Evolutionary conservation across 805 yeast species (phyloP).

Genomic region (Candida silvicultrix): DNA sequence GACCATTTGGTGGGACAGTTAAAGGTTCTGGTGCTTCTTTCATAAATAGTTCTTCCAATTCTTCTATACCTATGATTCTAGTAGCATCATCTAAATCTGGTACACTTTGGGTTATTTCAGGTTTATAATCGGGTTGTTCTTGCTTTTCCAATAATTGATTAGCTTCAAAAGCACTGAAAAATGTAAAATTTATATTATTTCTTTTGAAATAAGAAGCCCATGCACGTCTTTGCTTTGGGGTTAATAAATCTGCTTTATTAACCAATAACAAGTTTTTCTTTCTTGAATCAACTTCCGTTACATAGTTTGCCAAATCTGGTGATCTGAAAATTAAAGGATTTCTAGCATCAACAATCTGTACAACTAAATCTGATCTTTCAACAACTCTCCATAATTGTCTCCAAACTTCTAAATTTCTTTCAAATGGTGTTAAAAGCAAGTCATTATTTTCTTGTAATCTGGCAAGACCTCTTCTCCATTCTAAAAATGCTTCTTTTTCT

Average conservation of each 20-base stretch:
- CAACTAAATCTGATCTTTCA: slow-evolving; percentile 89
- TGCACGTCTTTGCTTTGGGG: slow-evolving; percentile 63
- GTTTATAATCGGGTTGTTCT: slow-evolving; percentile 29
- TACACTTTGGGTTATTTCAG: slow-evolving; percentile 5
- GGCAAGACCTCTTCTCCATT: slow-evolving; percentile 93
- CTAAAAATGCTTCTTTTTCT: slow-evolving; percentile 85
- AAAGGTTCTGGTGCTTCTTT: slow-evolving; percentile 69
- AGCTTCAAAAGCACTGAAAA: slow-evolving; percentile 88
- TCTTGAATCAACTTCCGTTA: slow-evolving; percentile 63
- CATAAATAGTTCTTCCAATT: slow-evolving; percentile 76
- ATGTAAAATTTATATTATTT: slow-evolving; percentile 73
- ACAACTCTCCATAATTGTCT: slow-evolving; percentile 97
- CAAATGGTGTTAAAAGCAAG: slow-evolving; percentile 88
- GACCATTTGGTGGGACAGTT: slow-evolving; percentile 49
- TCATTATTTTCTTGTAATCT: slow-evolving; percentile 78
- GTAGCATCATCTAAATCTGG: slow-evolving; percentile 40
- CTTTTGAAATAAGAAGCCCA: slow-evolving; percentile 85
- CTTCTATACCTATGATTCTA: slow-evolving; percentile 72
- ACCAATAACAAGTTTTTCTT: slow-evolving; percentile 80
- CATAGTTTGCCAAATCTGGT: slow-evolving; percentile 79
- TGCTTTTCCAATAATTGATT: slow-evolving; percentile 67
- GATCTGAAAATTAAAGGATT: slow-evolving; percentile 89
- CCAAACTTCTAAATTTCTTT: slow-evolving; percentile 97
- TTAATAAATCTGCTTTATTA: slow-evolving; percentile 87
- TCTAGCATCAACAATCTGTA: slow-evolving; percentile 97